These are phyloP conservation scores for Nakazawaea siamensis DNA, from an alignment of 805 yeast species.

Conservation along the genomic window DNA sequence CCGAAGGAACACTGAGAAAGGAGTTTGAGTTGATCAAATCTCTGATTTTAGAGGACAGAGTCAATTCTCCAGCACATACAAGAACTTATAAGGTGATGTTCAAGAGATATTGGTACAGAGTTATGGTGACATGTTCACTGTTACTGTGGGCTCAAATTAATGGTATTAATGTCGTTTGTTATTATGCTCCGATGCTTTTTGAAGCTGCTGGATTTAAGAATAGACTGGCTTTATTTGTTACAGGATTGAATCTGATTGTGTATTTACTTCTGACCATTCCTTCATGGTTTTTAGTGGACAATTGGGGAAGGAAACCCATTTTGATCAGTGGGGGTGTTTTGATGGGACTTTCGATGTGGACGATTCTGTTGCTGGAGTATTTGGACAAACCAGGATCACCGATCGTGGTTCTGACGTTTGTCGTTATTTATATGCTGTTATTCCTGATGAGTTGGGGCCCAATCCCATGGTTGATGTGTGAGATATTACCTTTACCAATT, in stretches of 20 bases:
- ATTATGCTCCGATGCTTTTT: constrained; percentile 86
- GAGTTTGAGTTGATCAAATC: constrained; percentile 42
- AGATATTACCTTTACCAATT: constrained; percentile 75
- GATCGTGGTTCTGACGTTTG: constrained; percentile 63
- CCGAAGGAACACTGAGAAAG: constrained; percentile 19
- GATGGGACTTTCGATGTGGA: constrained; percentile 66
- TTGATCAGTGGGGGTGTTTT: constrained; percentile 68
- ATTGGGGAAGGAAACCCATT: constrained; percentile 89
- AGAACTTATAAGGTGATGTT: constrained; percentile 35
- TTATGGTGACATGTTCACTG: constrained; percentile 76
- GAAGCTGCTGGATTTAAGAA: constrained; percentile 91
- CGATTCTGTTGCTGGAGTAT: constrained; percentile 56
- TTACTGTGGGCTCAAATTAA: constrained; percentile 85
- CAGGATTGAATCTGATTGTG: constrained; percentile 64
- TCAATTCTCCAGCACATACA: constrained; percentile 27
- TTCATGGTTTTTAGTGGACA: constrained; percentile 86
- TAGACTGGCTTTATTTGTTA: constrained; percentile 74
- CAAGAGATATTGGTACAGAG: constrained; percentile 34
- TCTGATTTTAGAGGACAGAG: constrained; percentile 29
- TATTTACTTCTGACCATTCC: constrained; percentile 61
- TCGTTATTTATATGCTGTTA: constrained; percentile 70
- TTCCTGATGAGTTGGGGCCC: constrained; percentile 96
- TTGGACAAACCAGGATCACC: constrained; percentile 47
- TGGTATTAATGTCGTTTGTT: constrained; percentile 83
- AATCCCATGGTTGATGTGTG: constrained; percentile 85